Conservation (phyloP, 2,329 filamentous ascomycete species). For the Fusarium goolgardi region DNA sequence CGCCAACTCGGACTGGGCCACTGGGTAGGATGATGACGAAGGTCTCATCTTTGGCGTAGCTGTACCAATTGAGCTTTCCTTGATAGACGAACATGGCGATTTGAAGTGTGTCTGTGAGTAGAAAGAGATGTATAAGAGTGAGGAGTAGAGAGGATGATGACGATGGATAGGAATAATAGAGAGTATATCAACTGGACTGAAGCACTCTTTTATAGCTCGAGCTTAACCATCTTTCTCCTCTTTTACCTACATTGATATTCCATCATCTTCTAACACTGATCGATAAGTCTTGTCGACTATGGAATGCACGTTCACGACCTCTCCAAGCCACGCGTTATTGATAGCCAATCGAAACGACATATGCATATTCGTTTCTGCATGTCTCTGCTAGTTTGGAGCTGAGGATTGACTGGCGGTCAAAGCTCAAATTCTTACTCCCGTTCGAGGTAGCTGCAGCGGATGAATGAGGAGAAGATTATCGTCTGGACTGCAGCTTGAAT, state of each 20-base stretch:
- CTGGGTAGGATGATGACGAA: constrained; percentile 35
- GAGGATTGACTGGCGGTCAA: not conserved
- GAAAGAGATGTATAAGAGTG: not conserved
- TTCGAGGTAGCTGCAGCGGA: not conserved
- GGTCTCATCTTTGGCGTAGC: constrained; percentile 33
- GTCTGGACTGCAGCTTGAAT: not conserved
- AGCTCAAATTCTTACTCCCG: not conserved
- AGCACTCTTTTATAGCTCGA: constrained; percentile 2
- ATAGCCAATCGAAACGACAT: not conserved
- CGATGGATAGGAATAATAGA: not conserved
- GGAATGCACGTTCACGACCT: not conserved
- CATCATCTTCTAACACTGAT: not conserved
- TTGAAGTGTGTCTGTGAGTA: not conserved
- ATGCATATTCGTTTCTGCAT: not conserved
- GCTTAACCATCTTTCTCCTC: not conserved
- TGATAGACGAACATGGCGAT: constrained; percentile 36
- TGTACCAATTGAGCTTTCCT: constrained; percentile 38
- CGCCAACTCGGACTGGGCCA: constrained; percentile 35
- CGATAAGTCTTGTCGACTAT: too few species aligned
- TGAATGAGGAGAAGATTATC: not conserved
- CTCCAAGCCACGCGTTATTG: not conserved
- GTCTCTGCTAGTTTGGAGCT: constrained; percentile 6
- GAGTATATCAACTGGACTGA: accelerated
- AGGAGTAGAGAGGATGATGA: not conserved
- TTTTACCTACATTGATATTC: not conserved